Evolutionary conservation across 164 flowering plant species (phyloP).

Genomic region (Platanus orientalis): DNA sequence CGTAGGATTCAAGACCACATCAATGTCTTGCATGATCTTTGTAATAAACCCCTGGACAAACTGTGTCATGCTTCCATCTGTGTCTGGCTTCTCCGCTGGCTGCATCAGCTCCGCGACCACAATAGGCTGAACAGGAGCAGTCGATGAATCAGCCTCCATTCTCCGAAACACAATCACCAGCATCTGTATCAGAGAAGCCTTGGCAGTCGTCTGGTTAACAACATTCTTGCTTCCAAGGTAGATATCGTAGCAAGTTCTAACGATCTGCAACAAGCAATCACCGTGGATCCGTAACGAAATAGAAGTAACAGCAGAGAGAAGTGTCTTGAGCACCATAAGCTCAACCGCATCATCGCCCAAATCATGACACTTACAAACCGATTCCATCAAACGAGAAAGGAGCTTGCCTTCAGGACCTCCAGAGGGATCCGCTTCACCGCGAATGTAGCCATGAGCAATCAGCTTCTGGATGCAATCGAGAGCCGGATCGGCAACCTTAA

Average conservation of each 20-base stretch:
- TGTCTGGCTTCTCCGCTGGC: slow-evolving; percentile 74
- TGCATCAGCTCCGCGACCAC: slow-evolving; percentile 97
- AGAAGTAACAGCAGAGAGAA: slow-evolving; percentile 85
- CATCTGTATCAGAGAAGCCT: slow-evolving; percentile 95
- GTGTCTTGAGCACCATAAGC: slow-evolving; percentile 62
- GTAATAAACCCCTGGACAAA: slow-evolving; percentile 97
- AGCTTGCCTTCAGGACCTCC: slow-evolving; percentile 60
- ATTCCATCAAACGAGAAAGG: slow-evolving; percentile 54
- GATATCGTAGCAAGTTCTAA: slow-evolving; percentile 91
- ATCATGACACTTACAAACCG: slow-evolving; percentile 83
- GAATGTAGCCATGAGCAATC: slow-evolving; percentile 67
- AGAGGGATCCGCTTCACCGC: slow-evolving; percentile 81
- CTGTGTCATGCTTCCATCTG: slow-evolving; percentile 70
- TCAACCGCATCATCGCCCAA: slow-evolving; percentile 77
- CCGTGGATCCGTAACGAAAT: slow-evolving; percentile 81
- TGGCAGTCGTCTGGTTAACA: slow-evolving; percentile 95
- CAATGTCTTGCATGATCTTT: slow-evolving; percentile 89
- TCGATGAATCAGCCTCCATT: slow-evolving; percentile 98
- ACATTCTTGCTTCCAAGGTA: slow-evolving; percentile 83
- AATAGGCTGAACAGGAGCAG: slow-evolving; percentile 96
- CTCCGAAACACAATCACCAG: slow-evolving; percentile 91
- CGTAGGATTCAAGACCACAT: slow-evolving; percentile 73
- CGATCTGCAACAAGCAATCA: slow-evolving; percentile 81
- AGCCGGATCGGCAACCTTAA: slow-evolving; percentile 85
- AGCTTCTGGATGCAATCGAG: slow-evolving; percentile 80